Evolutionary conservation across 352 stramenopile species (phyloP), one percentile per base, ranked within the genome.

Genomic region (Sclerospora graminicola): DNA sequence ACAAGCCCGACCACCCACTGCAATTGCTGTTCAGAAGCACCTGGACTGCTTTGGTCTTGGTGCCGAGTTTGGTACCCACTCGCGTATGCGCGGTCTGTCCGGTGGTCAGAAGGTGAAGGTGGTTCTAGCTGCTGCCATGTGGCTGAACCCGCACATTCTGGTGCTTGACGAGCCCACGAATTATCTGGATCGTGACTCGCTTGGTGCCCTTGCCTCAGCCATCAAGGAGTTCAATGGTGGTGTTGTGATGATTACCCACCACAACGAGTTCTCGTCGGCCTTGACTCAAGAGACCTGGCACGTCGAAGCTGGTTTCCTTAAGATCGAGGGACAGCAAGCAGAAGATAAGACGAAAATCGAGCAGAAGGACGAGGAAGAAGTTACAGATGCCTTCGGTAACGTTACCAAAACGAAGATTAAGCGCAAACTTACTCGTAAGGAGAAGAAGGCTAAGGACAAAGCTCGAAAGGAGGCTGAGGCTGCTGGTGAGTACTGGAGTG

Each of bases 81-180:
- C 95, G 56, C 92, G 93, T 58, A 98, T 99, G 83, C 90, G 89
- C 58, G 94, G 93, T 71, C 76, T 99, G 26, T 98, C 90, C 37
- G 95, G 95, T 66, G 95, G 95, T 58, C 95, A 99, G 74, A 99
- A 98, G 84, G 94, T 98, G 29, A 98, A 98, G 87, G 94, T 99
- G 33, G 95, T 98, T 47, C 70, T 99, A 29, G 95, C 71, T 41
- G 94, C 94, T 62, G 90, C 88, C 43, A 97, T 97, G 79, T 97
- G 88, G 94, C 96, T 96, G 57, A 94, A 97, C 79, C 85, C 91
- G 39, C 86, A 97, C 76, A 83, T 97, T 45, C 69, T 97, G 51
- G 88, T 97, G 51, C 71, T 97, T 40, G 90, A 97, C 69, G 91
- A 97, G 69, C 91, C 91, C 23, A 97, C 91, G 51, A 97, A 97